phyloP scores from a whole-genome alignment of 1,284 basidiomycete species.

The Microbotryum violaceum region DNA sequence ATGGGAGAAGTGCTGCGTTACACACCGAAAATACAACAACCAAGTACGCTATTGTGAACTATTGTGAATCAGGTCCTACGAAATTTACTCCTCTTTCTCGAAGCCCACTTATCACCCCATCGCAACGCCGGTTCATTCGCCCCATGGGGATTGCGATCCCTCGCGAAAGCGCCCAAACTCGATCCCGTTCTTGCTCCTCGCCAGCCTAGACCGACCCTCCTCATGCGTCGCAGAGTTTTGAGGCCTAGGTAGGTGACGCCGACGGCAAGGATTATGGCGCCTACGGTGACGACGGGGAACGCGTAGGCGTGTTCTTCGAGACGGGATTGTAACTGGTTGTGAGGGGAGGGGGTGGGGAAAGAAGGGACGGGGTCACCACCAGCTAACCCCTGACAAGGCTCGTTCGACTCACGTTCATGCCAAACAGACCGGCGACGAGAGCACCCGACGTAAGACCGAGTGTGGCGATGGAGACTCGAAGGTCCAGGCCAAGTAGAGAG shows the following conservation, averaged over 20 bases:
- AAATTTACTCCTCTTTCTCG: too few species aligned
- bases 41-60: too few species aligned
- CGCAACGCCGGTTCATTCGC: too few species aligned
- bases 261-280: slow-evolving; percentile 37
- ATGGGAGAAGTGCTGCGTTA: too few species aligned
- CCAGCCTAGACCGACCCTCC: slow-evolving; percentile 30
- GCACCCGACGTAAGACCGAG: slow-evolving; percentile 88
- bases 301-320: slow-evolving; percentile 42
- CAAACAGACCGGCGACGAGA: slow-evolving; percentile 83
- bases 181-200: not conserved
- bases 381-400: not conserved
- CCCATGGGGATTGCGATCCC: too few species aligned
- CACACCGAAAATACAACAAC: too few species aligned
- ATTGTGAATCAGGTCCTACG: too few species aligned
- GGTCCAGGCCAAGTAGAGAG: slow-evolving; percentile 78
- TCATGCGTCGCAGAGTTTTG: slow-evolving; percentile 22
- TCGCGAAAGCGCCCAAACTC: too few species aligned
- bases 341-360: too few species aligned
- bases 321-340: slow-evolving; percentile 38
- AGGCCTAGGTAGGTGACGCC: slow-evolving; percentile 39
- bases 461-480: slow-evolving; percentile 89
- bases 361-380: not conserved
- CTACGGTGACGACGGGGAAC: slow-evolving; percentile 40
- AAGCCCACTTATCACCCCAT: too few species aligned
- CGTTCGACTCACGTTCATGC: slow-evolving; percentile 52